phyloP scores from a whole-genome alignment of 2,329 filamentous ascomycete species.

The Dothistroma pini region DNA sequence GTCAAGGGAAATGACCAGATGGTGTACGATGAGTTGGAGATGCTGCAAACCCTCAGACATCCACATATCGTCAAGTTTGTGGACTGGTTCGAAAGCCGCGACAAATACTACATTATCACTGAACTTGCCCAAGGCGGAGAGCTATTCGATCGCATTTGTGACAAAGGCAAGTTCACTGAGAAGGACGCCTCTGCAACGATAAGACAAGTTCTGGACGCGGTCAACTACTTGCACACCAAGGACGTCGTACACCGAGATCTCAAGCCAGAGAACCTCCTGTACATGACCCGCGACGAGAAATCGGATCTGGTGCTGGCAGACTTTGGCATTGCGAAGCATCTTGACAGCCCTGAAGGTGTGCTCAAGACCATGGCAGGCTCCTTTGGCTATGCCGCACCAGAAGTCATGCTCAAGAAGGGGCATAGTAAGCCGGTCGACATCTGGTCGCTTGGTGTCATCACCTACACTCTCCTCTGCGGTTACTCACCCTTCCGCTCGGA shows the following conservation, averaged over 20 bases:
- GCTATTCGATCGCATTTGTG: conserved; percentile 96
- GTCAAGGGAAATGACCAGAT: conserved; percentile 97
- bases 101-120: conserved; percentile 99
- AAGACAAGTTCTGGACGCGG: conserved; percentile 85
- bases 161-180: conserved; percentile 96
- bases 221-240: conserved; percentile 89
- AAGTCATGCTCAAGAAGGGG: conserved; percentile 96
- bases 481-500: conserved; percentile 98
- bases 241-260: conserved; percentile 97
- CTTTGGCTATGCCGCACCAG: conserved; percentile 94
- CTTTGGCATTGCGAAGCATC: conserved; percentile 98
- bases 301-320: conserved; percentile 92
- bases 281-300: conserved; percentile 70
- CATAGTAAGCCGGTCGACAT: conserved; percentile 99
- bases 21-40: conserved; percentile 95
- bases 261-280: conserved; percentile 96
- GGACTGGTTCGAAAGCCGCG: conserved; percentile 98
- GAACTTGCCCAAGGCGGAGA: conserved; percentile 94
- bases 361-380: conserved; percentile 98
- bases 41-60: conserved; percentile 87
- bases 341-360: conserved; percentile 84
- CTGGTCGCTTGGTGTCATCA: conserved; percentile 99
- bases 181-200: conserved; percentile 97
- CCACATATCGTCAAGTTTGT: conserved; percentile 96
- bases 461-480: conserved; percentile 94